phyloP scores from a whole-genome alignment of 805 yeast genomes.

The Sugiyamaella qingdaonensis region DNA sequence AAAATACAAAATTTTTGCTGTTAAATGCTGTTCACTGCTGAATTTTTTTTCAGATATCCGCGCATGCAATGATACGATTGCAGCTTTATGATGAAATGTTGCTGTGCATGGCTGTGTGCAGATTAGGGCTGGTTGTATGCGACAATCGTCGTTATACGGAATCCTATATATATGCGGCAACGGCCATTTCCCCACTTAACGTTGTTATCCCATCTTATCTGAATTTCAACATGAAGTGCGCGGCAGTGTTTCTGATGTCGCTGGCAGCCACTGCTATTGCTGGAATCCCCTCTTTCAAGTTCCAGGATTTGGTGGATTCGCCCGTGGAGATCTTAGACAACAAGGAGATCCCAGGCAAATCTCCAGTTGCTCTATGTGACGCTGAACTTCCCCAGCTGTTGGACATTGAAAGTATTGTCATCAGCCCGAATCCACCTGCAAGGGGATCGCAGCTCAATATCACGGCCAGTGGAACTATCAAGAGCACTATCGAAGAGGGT shows the following conservation, averaged over 20 bases:
- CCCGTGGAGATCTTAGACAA: constrained; percentile 1
- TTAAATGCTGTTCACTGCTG: too few species aligned
- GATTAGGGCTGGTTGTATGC: not conserved
- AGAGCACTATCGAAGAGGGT: constrained; percentile 63
- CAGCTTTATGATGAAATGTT: too few species aligned
- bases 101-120: not conserved
- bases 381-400: constrained; percentile 58
- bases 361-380: constrained; percentile 82
- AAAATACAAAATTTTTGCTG: too few species aligned
- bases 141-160: too few species aligned
- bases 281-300: not conserved
- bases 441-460: constrained; percentile 83
- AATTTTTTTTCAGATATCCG: too few species aligned
- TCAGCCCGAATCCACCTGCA: constrained; percentile 83
- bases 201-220: not conserved
- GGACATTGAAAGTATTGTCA: constrained; percentile 51
- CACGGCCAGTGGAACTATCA: constrained; percentile 63
- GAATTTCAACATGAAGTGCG: not conserved
- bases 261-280: not conserved
- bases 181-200: not conserved
- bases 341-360: constrained; percentile 69
- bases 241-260: not conserved
- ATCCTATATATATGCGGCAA: not conserved
- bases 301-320: not conserved
- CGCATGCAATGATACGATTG: too few species aligned